Evolutionary conservation across 139 green algal species (phyloP).

Genomic region (Volvox africanus): DNA sequence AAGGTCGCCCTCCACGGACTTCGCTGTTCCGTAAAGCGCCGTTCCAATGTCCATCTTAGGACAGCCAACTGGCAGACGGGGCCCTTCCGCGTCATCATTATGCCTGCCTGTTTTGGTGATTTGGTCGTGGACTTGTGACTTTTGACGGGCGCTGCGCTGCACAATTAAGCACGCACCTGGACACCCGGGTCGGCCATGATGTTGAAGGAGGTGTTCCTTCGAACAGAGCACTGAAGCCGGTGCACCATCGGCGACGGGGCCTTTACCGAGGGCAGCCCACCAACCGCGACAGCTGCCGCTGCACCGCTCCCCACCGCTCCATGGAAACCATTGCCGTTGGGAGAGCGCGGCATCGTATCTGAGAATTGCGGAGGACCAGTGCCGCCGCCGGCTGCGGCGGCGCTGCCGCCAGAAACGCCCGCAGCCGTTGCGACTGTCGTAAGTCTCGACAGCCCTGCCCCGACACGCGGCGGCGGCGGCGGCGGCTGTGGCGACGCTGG

Average conservation of each 20-base stretch:
- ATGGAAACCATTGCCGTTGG: not conserved
- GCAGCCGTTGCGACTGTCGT: not conserved
- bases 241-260: not conserved
- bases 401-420: not conserved
- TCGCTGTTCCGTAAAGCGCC: too few species aligned
- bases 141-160: too few species aligned
- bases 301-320: not conserved
- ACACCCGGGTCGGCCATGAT: constrained; percentile 37
- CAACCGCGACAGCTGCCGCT: not conserved
- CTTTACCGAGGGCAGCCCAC: not conserved
- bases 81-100: too few species aligned
- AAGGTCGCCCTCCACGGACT: too few species aligned
- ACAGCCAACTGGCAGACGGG: too few species aligned
- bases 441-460: not conserved
- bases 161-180: not conserved
- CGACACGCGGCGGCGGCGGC: not conserved
- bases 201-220: constrained; percentile 42
- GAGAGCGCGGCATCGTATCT: not conserved
- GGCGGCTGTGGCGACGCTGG: not conserved
- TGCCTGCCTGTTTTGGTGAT: too few species aligned
- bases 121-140: too few species aligned
- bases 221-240: not conserved
- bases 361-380: not conserved
- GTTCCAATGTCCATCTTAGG: too few species aligned
- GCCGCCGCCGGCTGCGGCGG: not conserved